These are phyloP conservation scores for Mortierella sp. DNA, from an alignment of 371 early-diverging fungal species.

Conservation along the genomic window DNA sequence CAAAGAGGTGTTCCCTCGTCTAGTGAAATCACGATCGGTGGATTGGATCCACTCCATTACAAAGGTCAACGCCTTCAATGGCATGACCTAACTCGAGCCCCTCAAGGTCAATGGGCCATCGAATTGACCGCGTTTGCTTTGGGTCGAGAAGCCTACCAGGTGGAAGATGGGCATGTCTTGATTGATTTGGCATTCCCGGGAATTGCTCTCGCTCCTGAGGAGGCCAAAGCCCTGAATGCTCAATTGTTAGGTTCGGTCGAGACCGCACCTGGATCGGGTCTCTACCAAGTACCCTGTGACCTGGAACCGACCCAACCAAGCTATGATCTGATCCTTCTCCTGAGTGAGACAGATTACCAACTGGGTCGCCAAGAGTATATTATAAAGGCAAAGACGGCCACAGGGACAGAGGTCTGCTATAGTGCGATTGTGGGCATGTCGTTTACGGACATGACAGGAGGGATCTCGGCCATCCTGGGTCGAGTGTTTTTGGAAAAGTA, in stretches of 20 bases:
- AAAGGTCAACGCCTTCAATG: constrained; percentile 72
- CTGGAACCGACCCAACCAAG: not conserved
- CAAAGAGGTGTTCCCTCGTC: constrained; percentile 53
- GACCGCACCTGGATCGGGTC: constrained; percentile 55
- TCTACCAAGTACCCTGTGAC: constrained; percentile 23
- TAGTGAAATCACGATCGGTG: constrained; percentile 86
- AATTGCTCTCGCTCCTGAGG: constrained; percentile 72
- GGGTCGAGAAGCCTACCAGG: constrained; percentile 65
- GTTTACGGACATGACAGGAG: constrained; percentile 72
- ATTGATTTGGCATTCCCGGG: constrained; percentile 83
- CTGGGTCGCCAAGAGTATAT: constrained; percentile 52
- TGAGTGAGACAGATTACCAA: constrained; percentile 80
- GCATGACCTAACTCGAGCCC: constrained; percentile 72
- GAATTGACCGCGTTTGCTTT: constrained; percentile 74
- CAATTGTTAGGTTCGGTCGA: constrained; percentile 84
- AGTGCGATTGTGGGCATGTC: constrained; percentile 83
- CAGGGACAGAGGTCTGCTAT: constrained; percentile 5
- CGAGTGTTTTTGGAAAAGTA: constrained; percentile 90
- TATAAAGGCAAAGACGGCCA: not conserved
- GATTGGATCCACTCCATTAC: constrained; percentile 70
- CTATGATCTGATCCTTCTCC: constrained; percentile 79
- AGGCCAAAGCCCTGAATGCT: constrained; percentile 82
- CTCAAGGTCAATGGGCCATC: constrained; percentile 91
- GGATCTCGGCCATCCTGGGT: constrained; percentile 80
- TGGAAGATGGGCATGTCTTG: constrained; percentile 65